Evolutionary conservation across 1,139 yeast genomes (phyloP), one percentile per base, ranked within the genome.

Genomic region (Yamadazyma conglobata): DNA sequence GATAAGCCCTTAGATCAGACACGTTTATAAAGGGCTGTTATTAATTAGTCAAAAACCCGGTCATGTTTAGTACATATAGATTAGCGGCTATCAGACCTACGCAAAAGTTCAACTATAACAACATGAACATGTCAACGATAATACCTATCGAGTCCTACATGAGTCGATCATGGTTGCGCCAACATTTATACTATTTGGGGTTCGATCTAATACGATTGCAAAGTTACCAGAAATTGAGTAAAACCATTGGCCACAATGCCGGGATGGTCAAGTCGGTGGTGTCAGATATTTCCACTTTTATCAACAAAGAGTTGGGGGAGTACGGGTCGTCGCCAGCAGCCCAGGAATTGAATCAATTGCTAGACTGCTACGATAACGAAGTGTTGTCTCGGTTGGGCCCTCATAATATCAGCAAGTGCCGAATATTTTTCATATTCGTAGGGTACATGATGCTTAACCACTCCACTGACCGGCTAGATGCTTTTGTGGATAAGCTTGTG

Each of bases 191-290:
- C 39, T 46, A 50, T 28, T 39, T 64, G 8, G 72, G 73, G 4
- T 55, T 55, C 15, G 70, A 64, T 36, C 52, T 60, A 22, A 44
- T 66, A 24, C 43, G 65, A 25, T 51, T 66, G 10, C 54, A 56
- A 21, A 48, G 64, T 3, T 66, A 65, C 44, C 55, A 58, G 35
- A 57, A 56, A 42, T 54, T 65, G 30, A 54, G 58, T 27, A 50
- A 55, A 26, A 42, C 55, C 22, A 39, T 62, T 14, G 48, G 54
- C 4, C 40, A 52, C 15, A 60, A 56, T 4, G 67, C 69, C 9
- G 69, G 70, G 0, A 38, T 54, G 5, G 49, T 64, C 28, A 65
- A 64, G 41, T 46, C 51, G 5, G 46, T 61, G 17, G 70, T 64
- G 5, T 53, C 52, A 29, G 70, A 64, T 34, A 48, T 64, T 32